Base-by-base conservation (phyloP, 805 yeast genomes). In the Nakazawaea populi region DNA sequence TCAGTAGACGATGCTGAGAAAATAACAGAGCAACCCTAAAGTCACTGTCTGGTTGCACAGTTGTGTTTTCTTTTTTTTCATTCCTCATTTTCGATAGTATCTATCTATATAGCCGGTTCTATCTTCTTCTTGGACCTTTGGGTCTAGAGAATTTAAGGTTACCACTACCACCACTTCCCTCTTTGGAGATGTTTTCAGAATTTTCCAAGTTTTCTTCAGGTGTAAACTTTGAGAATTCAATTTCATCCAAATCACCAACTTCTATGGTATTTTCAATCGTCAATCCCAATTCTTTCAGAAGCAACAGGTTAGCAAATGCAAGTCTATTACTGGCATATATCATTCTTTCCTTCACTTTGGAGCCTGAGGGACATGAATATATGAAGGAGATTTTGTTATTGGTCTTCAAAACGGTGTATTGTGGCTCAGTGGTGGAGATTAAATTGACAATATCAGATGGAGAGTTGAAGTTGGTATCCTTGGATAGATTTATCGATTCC, bases 321-420 rank as follows among this genome's bases (percentile, higher is more conserved):
- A 73, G 75, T 61, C 83, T 85, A 54, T 85, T 85, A 3, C 96
- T 79, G 1, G 99, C 98, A 61, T 90, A 89, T 47, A 90, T 65
- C 97, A 92, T 92, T 59, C 98, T 78, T 48, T 90, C 94, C 65
- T 85, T 87, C 40, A 94, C 94, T 67, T 83, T 84, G 42, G 96
- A 85, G 1, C 91, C 90, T 0, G 95, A 82, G 4, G 99, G 98
- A 66, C 97, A 91, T 6, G 92, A 76, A 63, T 89, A 89, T 34
- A 91, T 79, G 64, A 92, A 90, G 35, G 79, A 79, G 38, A 60
- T 58, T 43, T 72, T 65, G 6, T 56, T 57, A 1, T 68, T 67
- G 54, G 71, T 71, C 46, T 71, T 75, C 61, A 76, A 77, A 29
- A 87, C 56, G 32, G 80, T 79, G 63, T 82, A 90, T 60, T 69